phyloP scores from a whole-genome alignment of 805 yeast genomes.

The Maudiozyma pseudohumilis region DNA sequence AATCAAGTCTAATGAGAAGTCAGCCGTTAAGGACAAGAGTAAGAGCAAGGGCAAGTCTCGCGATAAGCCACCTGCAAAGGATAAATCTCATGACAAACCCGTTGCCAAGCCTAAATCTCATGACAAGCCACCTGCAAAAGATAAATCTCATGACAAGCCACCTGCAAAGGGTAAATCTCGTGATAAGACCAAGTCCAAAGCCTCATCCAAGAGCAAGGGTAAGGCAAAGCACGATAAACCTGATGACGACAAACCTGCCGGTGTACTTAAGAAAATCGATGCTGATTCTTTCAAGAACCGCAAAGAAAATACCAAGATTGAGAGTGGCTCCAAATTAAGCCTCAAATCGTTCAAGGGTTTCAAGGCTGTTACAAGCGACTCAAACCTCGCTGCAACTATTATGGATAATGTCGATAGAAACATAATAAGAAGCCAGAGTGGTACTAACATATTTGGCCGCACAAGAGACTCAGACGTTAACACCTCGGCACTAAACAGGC shows the following conservation, averaged over 20 bases:
- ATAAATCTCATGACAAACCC: background rate
- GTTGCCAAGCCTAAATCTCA: constrained; percentile 2
- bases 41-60: background rate
- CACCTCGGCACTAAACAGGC: too few species aligned
- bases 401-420: background rate
- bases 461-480: too few species aligned
- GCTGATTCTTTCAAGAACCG: constrained; percentile 19
- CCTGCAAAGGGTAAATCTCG: background rate
- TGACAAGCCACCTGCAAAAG: background rate
- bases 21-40: constrained; percentile 6
- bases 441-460: background rate
- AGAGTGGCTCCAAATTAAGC: constrained; percentile 32
- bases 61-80: background rate
- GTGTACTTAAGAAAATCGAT: constrained; percentile 21
- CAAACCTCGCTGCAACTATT: background rate
- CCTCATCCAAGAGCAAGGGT: background rate
- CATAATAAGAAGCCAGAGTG: background rate
- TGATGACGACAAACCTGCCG: constrained; percentile 6
- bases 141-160: background rate
- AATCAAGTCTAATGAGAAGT: background rate
- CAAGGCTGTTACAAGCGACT: constrained; percentile 11
- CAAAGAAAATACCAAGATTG: constrained; percentile 32
- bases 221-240: background rate
- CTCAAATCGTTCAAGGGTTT: constrained; percentile 32
- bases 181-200: too few species aligned